Percentiles rank a stretch among this genome's conserved stretches.
phyloP scores from a whole-genome alignment of 768 basidiomycete species.

The Amanita muscaria region DNA sequence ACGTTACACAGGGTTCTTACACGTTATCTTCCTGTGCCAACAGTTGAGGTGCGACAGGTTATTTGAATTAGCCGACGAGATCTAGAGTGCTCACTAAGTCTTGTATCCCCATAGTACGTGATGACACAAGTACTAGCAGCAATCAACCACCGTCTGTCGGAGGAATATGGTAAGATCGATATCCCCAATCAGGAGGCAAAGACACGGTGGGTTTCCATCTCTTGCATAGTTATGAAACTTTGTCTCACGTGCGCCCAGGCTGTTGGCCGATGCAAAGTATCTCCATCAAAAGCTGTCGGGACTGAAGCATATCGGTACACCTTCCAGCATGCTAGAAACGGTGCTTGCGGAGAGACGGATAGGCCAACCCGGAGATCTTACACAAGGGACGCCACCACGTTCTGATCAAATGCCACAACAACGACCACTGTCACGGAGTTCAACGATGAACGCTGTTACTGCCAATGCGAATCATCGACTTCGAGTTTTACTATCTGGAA shows the following conservation, averaged over 20 bases:
- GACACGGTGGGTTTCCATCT: conserved; percentile 49
- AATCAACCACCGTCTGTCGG: conserved; percentile 83
- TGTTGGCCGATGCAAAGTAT: conserved; percentile 72
- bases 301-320: conserved; percentile 64
- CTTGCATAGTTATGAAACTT: conserved; percentile 2
- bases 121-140: conserved; percentile 93
- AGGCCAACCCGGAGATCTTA: conserved; percentile 22
- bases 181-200: conserved; percentile 80
- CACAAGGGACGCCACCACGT: conserved; percentile 12
- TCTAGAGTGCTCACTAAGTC: conserved; percentile 3
- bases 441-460: conserved; percentile 20
- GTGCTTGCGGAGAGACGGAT: conserved; percentile 77
- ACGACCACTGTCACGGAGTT: conserved; percentile 21
- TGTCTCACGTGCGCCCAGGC: conserved; percentile 32
- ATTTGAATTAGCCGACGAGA: conserved; percentile 10
- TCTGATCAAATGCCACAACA: conserved; percentile 10
- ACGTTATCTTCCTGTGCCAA: conserved; percentile 69
- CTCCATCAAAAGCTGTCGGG: conserved; percentile 67
- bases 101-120: conserved; percentile 50
- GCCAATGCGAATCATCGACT: conserved; percentile 38
- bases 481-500: conserved; percentile 35
- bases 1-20: conserved; percentile 94
- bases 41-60: conserved; percentile 66
- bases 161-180: conserved; percentile 79
- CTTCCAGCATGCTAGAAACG: conserved; percentile 75